These are phyloP conservation scores for Neotropicomus parvogracilis DNA, from an alignment of 1,284 basidiomycete species.

Conservation along the genomic window DNA sequence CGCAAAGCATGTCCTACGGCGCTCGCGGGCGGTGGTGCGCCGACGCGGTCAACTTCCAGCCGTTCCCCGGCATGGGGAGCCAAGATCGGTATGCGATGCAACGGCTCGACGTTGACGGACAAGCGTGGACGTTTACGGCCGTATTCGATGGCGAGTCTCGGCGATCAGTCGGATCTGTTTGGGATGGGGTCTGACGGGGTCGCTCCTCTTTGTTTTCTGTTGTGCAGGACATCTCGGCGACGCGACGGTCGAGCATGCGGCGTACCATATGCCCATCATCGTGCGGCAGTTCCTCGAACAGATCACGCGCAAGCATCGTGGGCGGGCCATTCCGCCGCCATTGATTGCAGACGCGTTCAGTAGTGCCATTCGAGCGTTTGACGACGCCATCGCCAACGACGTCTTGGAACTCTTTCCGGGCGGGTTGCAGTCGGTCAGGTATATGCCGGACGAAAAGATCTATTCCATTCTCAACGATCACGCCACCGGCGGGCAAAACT, in stretches of 20 bases:
- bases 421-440: conserved; percentile 46
- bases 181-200: conserved; percentile 1
- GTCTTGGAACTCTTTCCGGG: conserved; percentile 59
- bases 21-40: conserved; percentile 40
- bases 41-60: conserved; percentile 62
- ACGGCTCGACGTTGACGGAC: conserved; percentile 52
- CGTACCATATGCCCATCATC: conserved; percentile 65
- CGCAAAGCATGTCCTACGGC: conserved; percentile 43
- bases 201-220: not conserved
- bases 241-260: conserved; percentile 64
- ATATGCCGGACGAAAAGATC: conserved; percentile 53
- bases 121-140: conserved; percentile 58
- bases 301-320: conserved; percentile 36
- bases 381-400: conserved; percentile 63
- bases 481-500: conserved; percentile 52
- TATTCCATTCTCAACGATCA: conserved; percentile 60
- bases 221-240: conserved; percentile 61
- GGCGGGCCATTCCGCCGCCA: conserved; percentile 39
- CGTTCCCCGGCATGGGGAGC: conserved; percentile 43
- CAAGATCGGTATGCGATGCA: conserved; percentile 64
- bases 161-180: conserved; percentile 14
- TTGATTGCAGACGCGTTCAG: conserved; percentile 53
- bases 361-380: conserved; percentile 56
- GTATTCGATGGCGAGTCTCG: conserved; percentile 64
- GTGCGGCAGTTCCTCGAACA: conserved; percentile 53